Conservation (phyloP, 805 yeast species). For the Torulaspora indica region DNA sequence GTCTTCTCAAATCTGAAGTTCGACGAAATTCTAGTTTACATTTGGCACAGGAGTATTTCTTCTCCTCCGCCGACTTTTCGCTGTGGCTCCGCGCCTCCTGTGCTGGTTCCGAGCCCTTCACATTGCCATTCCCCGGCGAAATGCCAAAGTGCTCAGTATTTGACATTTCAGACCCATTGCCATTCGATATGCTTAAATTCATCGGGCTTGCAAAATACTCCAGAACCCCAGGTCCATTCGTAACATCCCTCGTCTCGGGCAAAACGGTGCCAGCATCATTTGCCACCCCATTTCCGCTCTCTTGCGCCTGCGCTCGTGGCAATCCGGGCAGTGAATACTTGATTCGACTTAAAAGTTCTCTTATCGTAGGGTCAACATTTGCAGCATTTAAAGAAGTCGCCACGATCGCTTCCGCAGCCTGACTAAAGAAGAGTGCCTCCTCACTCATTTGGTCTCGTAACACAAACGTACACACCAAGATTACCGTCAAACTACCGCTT, state of each 20-base stretch:
- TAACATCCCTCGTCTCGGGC: not conserved
- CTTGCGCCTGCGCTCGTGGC: slow-evolving; percentile 5
- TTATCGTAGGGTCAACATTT: slow-evolving; percentile 30
- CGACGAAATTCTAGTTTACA: slow-evolving; percentile 64
- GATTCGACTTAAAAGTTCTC: slow-evolving; percentile 29
- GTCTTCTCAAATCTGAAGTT: slow-evolving; percentile 66
- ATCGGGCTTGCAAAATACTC: slow-evolving; percentile 7
- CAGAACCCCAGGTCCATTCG: not conserved
- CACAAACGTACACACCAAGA: not conserved
- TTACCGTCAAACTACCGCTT: not conserved
- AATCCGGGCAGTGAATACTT: slow-evolving; percentile 20
- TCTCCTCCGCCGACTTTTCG: slow-evolving; percentile 8
- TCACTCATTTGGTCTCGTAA: slow-evolving; percentile 21
- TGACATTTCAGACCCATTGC: not conserved
- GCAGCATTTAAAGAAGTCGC: slow-evolving; percentile 28
- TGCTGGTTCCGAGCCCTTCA: not conserved
- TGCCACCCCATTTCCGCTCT: not conserved
- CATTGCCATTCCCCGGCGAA: not conserved
- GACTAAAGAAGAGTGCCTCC: slow-evolving; percentile 28
- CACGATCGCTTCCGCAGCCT: slow-evolving; percentile 34
- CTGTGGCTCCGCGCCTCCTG: not conserved
- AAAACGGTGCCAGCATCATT: not conserved
- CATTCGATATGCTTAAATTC: slow-evolving; percentile 1
- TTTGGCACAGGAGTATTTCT: slow-evolving; percentile 50
- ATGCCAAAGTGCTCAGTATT: not conserved